These are phyloP conservation scores for Boletus insuetus DNA, from an alignment of 768 basidiomycete genomes.

Conservation along the genomic window DNA sequence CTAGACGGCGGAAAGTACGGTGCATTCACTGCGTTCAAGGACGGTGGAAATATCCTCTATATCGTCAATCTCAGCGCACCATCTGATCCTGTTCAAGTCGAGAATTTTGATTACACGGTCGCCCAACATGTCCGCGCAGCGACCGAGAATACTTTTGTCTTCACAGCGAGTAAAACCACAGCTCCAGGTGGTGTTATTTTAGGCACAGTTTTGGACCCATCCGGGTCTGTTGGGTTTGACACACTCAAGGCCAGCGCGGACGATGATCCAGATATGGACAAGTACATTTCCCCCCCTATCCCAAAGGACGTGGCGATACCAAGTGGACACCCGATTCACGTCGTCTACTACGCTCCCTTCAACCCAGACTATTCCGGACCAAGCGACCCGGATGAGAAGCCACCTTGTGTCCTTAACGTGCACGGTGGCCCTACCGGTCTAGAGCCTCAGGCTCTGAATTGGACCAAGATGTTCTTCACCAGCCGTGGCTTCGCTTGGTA, in stretches of 20 bases:
- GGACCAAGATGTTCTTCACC: conserved; percentile 62
- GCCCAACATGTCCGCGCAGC: conserved; percentile 12
- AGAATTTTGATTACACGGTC: conserved; percentile 8
- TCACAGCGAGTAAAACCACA: not conserved
- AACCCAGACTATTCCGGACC: conserved; percentile 53
- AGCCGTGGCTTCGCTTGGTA: conserved; percentile 70
- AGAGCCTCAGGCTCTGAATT: conserved; percentile 44
- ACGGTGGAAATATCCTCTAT: conserved; percentile 34
- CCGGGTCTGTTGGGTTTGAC: not conserved
- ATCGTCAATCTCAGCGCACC: conserved; percentile 21
- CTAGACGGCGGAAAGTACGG: conserved; percentile 22
- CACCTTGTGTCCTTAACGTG: conserved; percentile 60
- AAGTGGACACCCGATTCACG: conserved; percentile 38
- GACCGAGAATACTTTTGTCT: conserved; percentile 4
- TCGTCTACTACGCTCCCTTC: conserved; percentile 58
- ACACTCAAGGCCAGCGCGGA: conserved; percentile 18
- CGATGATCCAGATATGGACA: too few relatives aligned
- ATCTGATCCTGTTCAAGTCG: not conserved
- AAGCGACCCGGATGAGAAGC: conserved; percentile 45
- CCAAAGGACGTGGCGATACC: too few relatives aligned
- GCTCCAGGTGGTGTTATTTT: conserved; percentile 10
- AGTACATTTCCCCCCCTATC: too few relatives aligned
- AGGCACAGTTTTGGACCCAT: not conserved
- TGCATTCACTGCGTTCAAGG: conserved; percentile 30
- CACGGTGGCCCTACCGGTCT: conserved; percentile 71